phyloP scores from a whole-genome alignment of 164 flowering plant species.

The Aristolochia fimbriata region DNA sequence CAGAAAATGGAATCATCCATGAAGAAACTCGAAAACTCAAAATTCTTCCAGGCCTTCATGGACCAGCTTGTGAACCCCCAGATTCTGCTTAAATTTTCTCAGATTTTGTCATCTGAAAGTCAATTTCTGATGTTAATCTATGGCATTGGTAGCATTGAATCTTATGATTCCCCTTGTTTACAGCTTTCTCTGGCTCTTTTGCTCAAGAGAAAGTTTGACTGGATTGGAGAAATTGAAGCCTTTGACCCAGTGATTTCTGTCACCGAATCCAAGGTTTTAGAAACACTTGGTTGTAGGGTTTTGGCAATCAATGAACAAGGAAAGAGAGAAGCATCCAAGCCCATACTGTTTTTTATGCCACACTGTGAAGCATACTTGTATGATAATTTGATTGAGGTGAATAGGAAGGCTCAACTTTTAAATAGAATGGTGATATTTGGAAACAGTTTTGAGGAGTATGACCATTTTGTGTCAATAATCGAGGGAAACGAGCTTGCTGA shows the following conservation, averaged over 20 bases:
- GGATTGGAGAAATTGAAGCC: slow-evolving; percentile 65
- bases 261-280: slow-evolving; percentile 49
- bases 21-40: slow-evolving; percentile 41
- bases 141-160: slow-evolving; percentile 87
- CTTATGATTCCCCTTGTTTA: slow-evolving; percentile 50
- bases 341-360: slow-evolving; percentile 83
- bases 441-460: slow-evolving; percentile 57
- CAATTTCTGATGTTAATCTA: slow-evolving; percentile 73
- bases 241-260: slow-evolving; percentile 78
- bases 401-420: slow-evolving; percentile 26
- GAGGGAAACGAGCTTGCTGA: slow-evolving; percentile 19
- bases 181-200: slow-evolving; percentile 68
- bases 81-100: slow-evolving; percentile 16
- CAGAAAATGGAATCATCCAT: slow-evolving; percentile 44
- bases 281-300: slow-evolving; percentile 51
- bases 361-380: slow-evolving; percentile 77
- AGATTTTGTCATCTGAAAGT: slow-evolving; percentile 37
- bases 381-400: slow-evolving; percentile 48
- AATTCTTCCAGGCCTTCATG: slow-evolving; percentile 33
- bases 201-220: slow-evolving; percentile 47
- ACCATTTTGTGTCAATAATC: slow-evolving; percentile 21
- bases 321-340: slow-evolving; percentile 38
- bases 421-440: slow-evolving; percentile 50
- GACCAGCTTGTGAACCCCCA: slow-evolving; percentile 38
- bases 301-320: slow-evolving; percentile 67